Evolutionary conservation across 495 filamentous ascomycete species (phyloP).

Genomic region (Cairneyella variabilis): DNA sequence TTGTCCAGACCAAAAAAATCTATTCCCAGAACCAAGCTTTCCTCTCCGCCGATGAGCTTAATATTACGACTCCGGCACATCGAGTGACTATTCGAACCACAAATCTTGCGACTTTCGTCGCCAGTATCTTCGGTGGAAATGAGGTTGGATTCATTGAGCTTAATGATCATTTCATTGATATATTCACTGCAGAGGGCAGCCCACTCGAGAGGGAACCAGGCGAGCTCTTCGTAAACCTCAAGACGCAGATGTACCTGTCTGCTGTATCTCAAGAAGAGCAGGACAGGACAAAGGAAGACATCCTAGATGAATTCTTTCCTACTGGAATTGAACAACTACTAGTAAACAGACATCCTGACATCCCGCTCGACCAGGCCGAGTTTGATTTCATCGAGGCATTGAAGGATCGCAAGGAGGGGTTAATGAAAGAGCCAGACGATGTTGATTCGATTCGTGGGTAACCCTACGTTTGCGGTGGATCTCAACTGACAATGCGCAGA

Average conservation of each 20-base stretch:
- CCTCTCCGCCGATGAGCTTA: conserved; percentile 66
- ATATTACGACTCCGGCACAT: conserved; percentile 62
- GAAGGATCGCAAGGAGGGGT: conserved; percentile 59
- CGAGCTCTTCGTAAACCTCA: conserved; percentile 74
- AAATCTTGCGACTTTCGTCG: conserved; percentile 82
- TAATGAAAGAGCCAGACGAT: conserved; percentile 59
- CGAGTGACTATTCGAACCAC: conserved; percentile 77
- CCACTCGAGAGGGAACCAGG: conserved; percentile 67
- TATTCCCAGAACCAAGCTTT: conserved; percentile 71
- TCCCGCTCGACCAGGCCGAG: conserved; percentile 64
- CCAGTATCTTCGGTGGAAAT: conserved; percentile 76
- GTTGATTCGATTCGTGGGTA: conserved; percentile 51
- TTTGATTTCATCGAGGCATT: conserved; percentile 67
- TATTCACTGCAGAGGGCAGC: conserved; percentile 76
- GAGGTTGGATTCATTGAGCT: conserved; percentile 80
- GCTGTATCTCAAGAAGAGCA: conserved; percentile 56
- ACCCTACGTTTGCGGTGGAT: not conserved
- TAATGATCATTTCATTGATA: conserved; percentile 79
- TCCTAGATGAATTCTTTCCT: conserved; percentile 73
- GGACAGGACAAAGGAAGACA: conserved; percentile 59
- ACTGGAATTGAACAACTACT: conserved; percentile 61
- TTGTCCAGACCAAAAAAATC: conserved; percentile 74
- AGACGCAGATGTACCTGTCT: conserved; percentile 81
- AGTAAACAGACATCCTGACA: conserved; percentile 59
- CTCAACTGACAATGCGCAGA: conserved; percentile 35